Base-by-base conservation (phyloP, 495 filamentous ascomycete genomes). In the Daldinia vernicosa region DNA sequence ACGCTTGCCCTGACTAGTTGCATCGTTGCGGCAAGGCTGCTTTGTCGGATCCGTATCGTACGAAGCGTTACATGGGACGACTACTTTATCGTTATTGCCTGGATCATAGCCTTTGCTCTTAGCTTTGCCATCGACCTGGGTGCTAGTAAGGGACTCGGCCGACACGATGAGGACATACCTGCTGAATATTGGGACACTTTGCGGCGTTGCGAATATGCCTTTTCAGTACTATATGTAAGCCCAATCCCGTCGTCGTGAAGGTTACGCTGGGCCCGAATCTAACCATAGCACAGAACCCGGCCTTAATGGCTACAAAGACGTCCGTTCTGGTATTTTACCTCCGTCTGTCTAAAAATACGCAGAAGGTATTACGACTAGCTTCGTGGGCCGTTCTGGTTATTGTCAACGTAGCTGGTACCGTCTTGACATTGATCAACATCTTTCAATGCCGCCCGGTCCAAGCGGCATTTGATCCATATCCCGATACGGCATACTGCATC, bases 301-400 rank as follows among this genome's bases (percentile, higher is more conserved):
- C 93, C 4, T 85, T 97, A 60, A 93, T 93, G 90, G 87, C 88
- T 1, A 89, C 93, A 54, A 98, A 97, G 80, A 93, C 93, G 4
- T 95, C 92, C n/a, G 93, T 98, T 69, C 86, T 97, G 55, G 80
- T 94, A 64, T 97, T 96, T 77, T 97, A 93, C 81, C 85, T 97
- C 30, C 89, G 90, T 33, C 80, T 97, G 56, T 90, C 92, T 6
- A 89, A 88, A 71, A 89, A 89, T 33, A 89, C 93, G 45, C 89
- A 89, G 70, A 78, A 76, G 67, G 80, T 92, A 32, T 89, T 94
- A 73, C 86, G 88, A 69, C 87, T 88, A 80, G 85, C 87, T 2
- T 92, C 90, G 24, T 91, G 91, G 81, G 83, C 82, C 17, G 92
- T 91, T 2, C 79, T 96, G 6, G 78, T 81, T 33, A 87, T 94